Evolutionary conservation across 2,329 filamentous ascomycete species (phyloP).

Genomic region (Diplodia seriata): DNA sequence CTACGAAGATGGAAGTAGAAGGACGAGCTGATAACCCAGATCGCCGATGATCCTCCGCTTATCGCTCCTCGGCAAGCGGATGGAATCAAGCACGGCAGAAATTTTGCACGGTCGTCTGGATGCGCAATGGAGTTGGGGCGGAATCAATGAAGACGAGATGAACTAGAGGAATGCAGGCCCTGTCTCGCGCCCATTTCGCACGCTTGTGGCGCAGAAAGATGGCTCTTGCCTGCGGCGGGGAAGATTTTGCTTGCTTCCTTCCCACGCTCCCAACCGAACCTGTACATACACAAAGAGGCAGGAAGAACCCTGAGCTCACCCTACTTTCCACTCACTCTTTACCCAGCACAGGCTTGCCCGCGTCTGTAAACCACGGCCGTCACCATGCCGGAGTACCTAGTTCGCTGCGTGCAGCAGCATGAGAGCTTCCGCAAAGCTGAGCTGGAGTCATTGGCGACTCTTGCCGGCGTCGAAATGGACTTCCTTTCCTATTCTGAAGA

Average conservation of each 20-base stretch:
- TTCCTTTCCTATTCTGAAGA: slow-evolving; percentile 76
- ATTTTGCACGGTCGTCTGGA: neutral
- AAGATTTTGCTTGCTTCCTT: slow-evolving; percentile 29
- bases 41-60: neutral
- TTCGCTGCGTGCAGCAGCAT: slow-evolving; percentile 88
- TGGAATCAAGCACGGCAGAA: neutral
- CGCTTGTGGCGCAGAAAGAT: neutral
- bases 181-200: neutral
- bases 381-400: slow-evolving; percentile 70
- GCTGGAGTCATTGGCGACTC: slow-evolving; percentile 76
- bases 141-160: neutral
- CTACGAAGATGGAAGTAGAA: neutral
- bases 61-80: neutral
- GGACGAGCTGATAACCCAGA: neutral
- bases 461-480: slow-evolving; percentile 71
- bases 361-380: neutral
- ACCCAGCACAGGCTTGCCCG: neutral
- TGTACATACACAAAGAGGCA: slow-evolving; percentile 6
- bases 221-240: slow-evolving; percentile 7
- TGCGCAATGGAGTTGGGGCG: neutral
- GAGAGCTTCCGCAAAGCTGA: slow-evolving; percentile 90
- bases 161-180: neutral
- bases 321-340: neutral
- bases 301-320: too few species aligned
- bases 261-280: slow-evolving; percentile 19